These are phyloP conservation scores for Hemileia vastatrix DNA, from an alignment of 1,284 basidiomycete species.

Conservation along the genomic window DNA sequence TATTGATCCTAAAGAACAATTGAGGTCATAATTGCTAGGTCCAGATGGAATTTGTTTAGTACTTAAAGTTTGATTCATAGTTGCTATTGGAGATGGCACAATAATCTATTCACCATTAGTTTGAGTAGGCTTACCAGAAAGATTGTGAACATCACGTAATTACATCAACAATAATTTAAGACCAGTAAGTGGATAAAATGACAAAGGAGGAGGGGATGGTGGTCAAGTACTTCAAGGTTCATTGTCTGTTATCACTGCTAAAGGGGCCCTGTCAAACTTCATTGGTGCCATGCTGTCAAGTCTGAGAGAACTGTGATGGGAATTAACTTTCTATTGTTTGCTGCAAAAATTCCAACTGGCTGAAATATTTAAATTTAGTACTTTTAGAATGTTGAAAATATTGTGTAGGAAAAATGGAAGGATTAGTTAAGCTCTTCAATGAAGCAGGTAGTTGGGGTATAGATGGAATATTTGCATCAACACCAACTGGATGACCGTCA, in stretches of 20 bases:
- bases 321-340: neutral
- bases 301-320: constrained; percentile 10
- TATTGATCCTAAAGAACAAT: too few relatives aligned
- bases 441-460: neutral
- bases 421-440: neutral
- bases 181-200: too few relatives aligned
- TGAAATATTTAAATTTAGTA: too few relatives aligned
- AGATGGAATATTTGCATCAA: neutral
- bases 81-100: too few relatives aligned
- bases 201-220: neutral
- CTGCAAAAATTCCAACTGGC: neutral
- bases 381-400: too few relatives aligned
- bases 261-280: neutral
- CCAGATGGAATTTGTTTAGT: too few relatives aligned
- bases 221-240: neutral
- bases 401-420: neutral
- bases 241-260: neutral
- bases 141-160: too few relatives aligned
- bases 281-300: constrained; percentile 1
- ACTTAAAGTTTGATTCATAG: too few relatives aligned
- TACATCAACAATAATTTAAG: too few relatives aligned
- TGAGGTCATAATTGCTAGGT: too few relatives aligned
- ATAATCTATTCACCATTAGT: too few relatives aligned
- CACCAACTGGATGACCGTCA: neutral
- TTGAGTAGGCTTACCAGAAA: too few relatives aligned